A percentile compares a stretch with the other conserved stretches of the same genome.
Evolutionary conservation across 108 stramenopile genomes (phyloP).

Genomic region (Licmophora abbreviata): DNA sequence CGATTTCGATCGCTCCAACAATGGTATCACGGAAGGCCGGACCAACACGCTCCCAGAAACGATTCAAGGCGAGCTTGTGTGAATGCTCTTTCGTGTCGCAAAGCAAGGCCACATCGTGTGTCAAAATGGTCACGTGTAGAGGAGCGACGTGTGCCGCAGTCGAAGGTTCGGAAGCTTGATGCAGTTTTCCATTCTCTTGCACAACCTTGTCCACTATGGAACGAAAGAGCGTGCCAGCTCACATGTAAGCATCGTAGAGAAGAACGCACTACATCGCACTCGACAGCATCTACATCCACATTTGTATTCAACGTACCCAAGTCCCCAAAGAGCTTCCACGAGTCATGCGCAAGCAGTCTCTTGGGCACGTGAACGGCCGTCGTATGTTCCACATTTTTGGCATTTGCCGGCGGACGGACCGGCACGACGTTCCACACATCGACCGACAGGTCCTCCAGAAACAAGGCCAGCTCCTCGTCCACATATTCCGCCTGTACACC

Average conservation of each 20-base stretch:
- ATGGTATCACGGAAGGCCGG: slow-evolving; percentile 3
- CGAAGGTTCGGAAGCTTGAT: neutral
- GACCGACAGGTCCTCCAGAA: too few species aligned
- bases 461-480: neutral
- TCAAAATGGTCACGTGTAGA: slow-evolving; percentile 13
- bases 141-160: neutral
- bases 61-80: slow-evolving; percentile 14
- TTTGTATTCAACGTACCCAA: slow-evolving; percentile 9
- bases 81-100: slow-evolving; percentile 5
- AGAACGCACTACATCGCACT: neutral
- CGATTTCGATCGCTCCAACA: slow-evolving; percentile 15
- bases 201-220: neutral
- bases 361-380: slow-evolving; percentile 16
- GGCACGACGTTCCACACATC: neutral
- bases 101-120: slow-evolving; percentile 18
- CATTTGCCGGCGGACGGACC: neutral
- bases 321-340: slow-evolving; percentile 26
- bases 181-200: neutral
- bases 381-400: neutral
- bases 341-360: slow-evolving; percentile 12
- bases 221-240: neutral
- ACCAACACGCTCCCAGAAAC: slow-evolving; percentile 17
- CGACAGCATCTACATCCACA: neutral
- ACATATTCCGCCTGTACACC: neutral
- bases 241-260: neutral